A percentile compares a stretch with the other conserved stretches of the same genome.
These are phyloP conservation scores for Euryodendron excelsum DNA, from an alignment of 148 eudicot genomes.

Conservation along the genomic window DNA sequence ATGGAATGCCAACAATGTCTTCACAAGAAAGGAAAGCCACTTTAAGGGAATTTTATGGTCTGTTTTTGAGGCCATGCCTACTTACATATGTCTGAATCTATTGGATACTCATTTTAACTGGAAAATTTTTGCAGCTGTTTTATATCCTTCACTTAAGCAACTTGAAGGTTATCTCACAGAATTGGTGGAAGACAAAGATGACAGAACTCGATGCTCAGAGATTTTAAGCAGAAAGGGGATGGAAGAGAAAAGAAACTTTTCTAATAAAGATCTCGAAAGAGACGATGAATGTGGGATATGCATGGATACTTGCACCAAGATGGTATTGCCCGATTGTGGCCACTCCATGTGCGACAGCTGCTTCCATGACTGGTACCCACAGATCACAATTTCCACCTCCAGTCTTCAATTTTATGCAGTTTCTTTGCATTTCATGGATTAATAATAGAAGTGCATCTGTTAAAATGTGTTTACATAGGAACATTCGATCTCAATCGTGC, in stretches of 20 bases:
- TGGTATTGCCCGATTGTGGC: conserved; percentile 75
- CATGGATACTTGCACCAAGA: conserved; percentile 64
- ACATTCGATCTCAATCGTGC: conserved; percentile 70
- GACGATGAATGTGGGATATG: conserved; percentile 94
- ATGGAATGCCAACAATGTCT: conserved; percentile 71
- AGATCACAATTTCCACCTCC: neutral
- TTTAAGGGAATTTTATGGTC: conserved; percentile 76
- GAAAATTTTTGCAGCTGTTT: conserved; percentile 52
- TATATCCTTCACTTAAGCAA: conserved; percentile 80
- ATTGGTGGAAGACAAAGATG: too few species aligned
- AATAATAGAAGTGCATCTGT: neutral
- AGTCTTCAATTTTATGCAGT: neutral
- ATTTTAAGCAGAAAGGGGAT: conserved; percentile 17
- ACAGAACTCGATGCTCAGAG: conserved; percentile 17
- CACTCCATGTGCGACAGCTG: conserved; percentile 81
- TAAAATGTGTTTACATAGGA: conserved; percentile 40
- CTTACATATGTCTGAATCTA: too few species aligned
- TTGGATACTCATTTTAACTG: too few species aligned
- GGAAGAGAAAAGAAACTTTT: conserved; percentile 35
- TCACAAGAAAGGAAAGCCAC: conserved; percentile 71
- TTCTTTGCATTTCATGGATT: neutral
- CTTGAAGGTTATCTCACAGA: conserved; percentile 57
- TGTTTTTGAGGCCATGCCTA: neutral
- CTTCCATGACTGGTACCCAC: conserved; percentile 69
- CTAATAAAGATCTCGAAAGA: conserved; percentile 34